Conservation (phyloP, 75 land plant species). For the Sequoiadendron giganteum region DNA sequence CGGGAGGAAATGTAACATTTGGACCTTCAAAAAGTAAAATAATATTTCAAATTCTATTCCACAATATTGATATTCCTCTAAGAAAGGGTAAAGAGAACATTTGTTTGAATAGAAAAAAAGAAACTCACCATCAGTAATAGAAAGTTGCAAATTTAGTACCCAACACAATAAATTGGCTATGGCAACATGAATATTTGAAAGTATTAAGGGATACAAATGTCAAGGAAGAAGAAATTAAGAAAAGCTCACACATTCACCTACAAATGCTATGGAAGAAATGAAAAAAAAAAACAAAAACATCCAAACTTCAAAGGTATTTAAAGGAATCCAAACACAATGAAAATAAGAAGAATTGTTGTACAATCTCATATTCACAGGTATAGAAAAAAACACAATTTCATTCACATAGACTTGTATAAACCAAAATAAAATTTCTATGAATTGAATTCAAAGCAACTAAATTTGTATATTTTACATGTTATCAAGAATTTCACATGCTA, state of each 20-base stretch:
- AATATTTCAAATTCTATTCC: neutral
- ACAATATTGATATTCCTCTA: neutral
- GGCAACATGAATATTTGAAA: neutral
- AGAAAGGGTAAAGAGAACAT: neutral
- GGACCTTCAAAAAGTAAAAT: neutral
- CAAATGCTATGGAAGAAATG: neutral
- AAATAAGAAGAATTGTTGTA: neutral
- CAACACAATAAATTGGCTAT: neutral
- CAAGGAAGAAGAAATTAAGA: neutral
- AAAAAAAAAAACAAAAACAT: too few species aligned
- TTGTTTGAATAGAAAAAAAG: neutral
- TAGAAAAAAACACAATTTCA: neutral
- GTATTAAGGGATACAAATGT: neutral
- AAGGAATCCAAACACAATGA: too few species aligned
- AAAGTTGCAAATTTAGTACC: neutral
- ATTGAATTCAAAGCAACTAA: too few species aligned
- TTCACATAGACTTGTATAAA: too few species aligned
- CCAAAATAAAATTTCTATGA: too few species aligned
- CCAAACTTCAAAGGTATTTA: too few species aligned
- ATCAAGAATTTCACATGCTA: too few species aligned
- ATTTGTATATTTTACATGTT: too few species aligned
- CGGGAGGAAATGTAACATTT: constrained; percentile 16
- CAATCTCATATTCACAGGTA: neutral
- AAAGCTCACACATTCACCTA: neutral
- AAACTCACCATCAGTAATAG: neutral